These are phyloP conservation scores for Chrysanthemum seticuspe DNA, from an alignment of 129 eudicot species.

Conservation along the genomic window DNA sequence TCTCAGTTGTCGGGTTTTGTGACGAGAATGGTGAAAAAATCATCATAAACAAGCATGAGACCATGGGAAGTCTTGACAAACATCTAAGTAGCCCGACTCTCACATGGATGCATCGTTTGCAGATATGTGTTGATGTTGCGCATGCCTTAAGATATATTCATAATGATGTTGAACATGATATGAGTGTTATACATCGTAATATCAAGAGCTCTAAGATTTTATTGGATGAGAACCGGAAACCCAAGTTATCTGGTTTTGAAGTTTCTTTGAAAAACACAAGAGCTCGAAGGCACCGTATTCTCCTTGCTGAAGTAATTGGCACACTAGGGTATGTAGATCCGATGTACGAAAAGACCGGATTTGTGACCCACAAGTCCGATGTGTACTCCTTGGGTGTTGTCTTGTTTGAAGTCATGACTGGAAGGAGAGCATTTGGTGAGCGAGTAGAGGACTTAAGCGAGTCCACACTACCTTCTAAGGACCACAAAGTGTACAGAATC, in stretches of 20 bases:
- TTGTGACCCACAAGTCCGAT: not conserved
- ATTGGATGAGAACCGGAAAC: not conserved
- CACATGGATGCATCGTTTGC: conserved; percentile 8
- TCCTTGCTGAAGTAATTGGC: not conserved
- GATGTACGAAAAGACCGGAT: not conserved
- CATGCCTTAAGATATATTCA: not conserved
- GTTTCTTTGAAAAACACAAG: not conserved
- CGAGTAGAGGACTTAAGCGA: no score
- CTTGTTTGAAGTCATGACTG: not conserved
- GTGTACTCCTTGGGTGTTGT: conserved; percentile 4
- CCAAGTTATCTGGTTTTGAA: conserved; percentile 4
- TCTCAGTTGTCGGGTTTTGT: not conserved
- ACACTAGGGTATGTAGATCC: conserved; percentile 3
- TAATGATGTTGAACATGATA: not conserved
- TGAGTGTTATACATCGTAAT: conserved; percentile 1
- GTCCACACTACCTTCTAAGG: no score
- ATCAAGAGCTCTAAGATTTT: conserved; percentile 6
- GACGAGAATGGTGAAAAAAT: conserved; percentile 1
- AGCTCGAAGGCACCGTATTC: not conserved
- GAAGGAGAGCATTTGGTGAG: not conserved
- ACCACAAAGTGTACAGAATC: no score
- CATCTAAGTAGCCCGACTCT: not conserved
- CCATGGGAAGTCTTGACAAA: not conserved
- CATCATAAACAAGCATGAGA: not conserved
- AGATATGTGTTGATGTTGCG: conserved; percentile 3